Evolutionary conservation across 768 basidiomycete species (phyloP), one percentile per base, ranked within the genome.

Genomic region (Postia placenta): DNA sequence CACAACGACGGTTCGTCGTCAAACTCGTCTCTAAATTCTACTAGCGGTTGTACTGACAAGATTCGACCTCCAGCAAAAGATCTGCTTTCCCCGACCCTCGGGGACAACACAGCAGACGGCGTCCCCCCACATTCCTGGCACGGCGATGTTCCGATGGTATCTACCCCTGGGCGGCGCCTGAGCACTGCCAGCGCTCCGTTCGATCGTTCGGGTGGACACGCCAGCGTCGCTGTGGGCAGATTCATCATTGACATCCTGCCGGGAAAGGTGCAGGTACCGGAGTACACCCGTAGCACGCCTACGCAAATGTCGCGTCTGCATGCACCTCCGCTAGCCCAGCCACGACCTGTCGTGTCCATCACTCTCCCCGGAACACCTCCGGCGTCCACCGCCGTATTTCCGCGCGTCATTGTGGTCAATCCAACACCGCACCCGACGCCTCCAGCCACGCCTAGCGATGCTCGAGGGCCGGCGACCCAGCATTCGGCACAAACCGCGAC

Each of bases 381-480:
- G 17, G 54, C 65, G 1, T 20, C 57, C 20, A 58, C 1, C 56
- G 64, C 23, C 56, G 51, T 52, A 65, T 70, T 76, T 26, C 83
- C 82, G 12, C 71, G 74, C 23, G 73, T 90, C 5, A 75, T 87
- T 14, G 74, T 90, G 19, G 80, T 88, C 7, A 81, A 84, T 55
- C 85, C 87, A 15, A 88, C 87, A 0, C 87, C 86, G 2, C 83
- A 83, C 54, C 85, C 83, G 1, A 90, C 88, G 1, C 87, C 88
- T 5, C 88, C 87, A 2, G 75, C 80, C 1, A 86, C 85, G 1
- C 87, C 85, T 46, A 60, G 61, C 22, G 52, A 52, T 27, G 11
- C 59, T 52, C 45, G 53, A 51, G 30, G 56, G 27, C 37, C 64
- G 50, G 45, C 67, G 60, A 28, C 62, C 61, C 42, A 43, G 35